phyloP scores from a whole-genome alignment of 1,284 basidiomycete genomes.

The Ceratobasidium sp. region DNA sequence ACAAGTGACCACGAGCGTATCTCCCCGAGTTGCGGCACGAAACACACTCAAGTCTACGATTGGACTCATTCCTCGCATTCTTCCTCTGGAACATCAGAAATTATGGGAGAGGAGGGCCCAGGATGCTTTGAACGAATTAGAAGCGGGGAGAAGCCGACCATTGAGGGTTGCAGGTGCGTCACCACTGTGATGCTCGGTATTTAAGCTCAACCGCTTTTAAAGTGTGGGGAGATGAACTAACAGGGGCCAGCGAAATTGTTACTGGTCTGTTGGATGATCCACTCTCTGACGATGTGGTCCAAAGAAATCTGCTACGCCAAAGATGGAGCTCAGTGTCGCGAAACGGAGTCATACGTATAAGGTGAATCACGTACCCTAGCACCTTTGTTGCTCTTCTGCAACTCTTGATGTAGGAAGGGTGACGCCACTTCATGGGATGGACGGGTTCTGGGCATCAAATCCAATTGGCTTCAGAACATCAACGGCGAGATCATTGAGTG shows the following conservation, averaged over 20 bases:
- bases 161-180: constrained; percentile 25
- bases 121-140: constrained; percentile 31
- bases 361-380: background rate
- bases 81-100: background rate
- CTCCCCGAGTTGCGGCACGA: constrained; percentile 32
- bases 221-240: constrained; percentile 37
- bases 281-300: constrained; percentile 22
- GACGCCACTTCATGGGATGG: constrained; percentile 7
- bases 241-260: constrained; percentile 30
- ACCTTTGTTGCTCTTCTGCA: background rate
- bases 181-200: background rate
- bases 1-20: constrained; percentile 14
- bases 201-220: background rate
- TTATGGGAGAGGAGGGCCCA: constrained; percentile 18
- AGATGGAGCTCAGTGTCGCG: constrained; percentile 1
- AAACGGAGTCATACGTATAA: constrained; percentile 16
- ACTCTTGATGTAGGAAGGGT: constrained; percentile 1
- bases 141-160: constrained; percentile 28
- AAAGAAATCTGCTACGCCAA: constrained; percentile 26
- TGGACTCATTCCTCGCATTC: constrained; percentile 23
- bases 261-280: constrained; percentile 28
- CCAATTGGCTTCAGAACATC: constrained; percentile 29
- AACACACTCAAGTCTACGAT: constrained; percentile 26
- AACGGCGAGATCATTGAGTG: constrained; percentile 37
- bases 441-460: constrained; percentile 11